A percentile compares a stretch with the other conserved stretches of the same genome.
Evolutionary conservation across 768 basidiomycete species (phyloP).

Genomic region (Termitomyces sp.): DNA sequence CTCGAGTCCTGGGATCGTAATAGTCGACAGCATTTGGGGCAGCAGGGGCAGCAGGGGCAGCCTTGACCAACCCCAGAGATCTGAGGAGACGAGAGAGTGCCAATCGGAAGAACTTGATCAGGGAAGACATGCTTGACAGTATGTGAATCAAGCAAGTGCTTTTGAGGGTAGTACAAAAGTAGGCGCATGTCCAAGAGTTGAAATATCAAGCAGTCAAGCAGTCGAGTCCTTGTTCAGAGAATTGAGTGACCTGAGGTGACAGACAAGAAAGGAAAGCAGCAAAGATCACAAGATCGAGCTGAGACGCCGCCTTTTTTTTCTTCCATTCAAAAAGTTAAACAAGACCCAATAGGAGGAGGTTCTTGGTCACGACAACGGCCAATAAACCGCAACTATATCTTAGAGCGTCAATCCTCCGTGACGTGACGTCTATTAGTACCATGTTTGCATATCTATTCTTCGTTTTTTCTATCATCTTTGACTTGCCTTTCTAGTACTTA

Average conservation of each 20-base stretch:
- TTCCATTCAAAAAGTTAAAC: background rate
- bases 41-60: background rate
- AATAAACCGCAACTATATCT: background rate
- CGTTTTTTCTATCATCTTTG: background rate
- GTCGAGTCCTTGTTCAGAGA: background rate
- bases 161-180: background rate
- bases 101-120: background rate
- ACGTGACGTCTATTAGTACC: background rate
- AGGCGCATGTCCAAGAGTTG: background rate
- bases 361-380: background rate
- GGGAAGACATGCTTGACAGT: constrained; percentile 1
- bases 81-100: background rate
- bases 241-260: background rate
- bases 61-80: background rate
- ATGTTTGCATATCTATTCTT: background rate
- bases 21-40: constrained; percentile 12
- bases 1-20: constrained; percentile 17
- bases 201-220: background rate
- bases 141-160: background rate
- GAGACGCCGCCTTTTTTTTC: background rate
- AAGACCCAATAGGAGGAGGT: background rate
- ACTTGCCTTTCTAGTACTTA: background rate
- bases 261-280: background rate
- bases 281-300: constrained; percentile 3
- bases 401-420: background rate